Conservation (phyloP, 805 yeast genomes). For the Metschnikowia baotianmanensis region DNA sequence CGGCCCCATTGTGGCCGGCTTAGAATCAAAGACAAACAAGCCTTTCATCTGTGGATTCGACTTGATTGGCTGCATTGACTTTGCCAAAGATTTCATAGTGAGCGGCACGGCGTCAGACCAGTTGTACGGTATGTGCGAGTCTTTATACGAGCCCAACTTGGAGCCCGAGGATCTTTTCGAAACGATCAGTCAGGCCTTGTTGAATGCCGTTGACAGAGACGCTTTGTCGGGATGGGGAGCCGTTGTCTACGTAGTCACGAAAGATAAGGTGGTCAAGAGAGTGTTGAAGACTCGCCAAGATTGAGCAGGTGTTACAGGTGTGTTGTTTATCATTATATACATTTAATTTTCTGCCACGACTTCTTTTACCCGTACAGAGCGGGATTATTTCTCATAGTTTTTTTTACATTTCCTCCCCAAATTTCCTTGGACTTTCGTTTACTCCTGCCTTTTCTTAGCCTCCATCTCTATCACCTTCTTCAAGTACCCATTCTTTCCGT, state of each 20-base stretch:
- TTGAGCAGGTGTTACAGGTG: constrained; percentile 34
- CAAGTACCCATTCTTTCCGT: constrained; percentile 71
- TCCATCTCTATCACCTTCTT: constrained; percentile 56
- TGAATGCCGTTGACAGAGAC: constrained; percentile 96
- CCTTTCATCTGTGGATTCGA: constrained; percentile 97
- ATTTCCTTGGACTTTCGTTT: background rate
- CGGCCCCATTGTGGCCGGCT: constrained; percentile 95
- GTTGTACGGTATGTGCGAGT: constrained; percentile 97
- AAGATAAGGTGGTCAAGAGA: constrained; percentile 86
- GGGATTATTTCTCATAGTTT: constrained; percentile 11
- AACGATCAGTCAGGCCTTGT: constrained; percentile 87
- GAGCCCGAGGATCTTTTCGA: constrained; percentile 96
- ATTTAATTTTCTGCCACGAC: no score
- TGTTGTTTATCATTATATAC: constrained; percentile 5
- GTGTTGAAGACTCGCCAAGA: constrained; percentile 94
- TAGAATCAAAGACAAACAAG: constrained; percentile 72
- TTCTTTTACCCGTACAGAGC: no score
- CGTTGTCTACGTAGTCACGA: constrained; percentile 84
- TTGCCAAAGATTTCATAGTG: constrained; percentile 90
- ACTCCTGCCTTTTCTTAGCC: constrained; percentile 26
- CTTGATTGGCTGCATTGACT: constrained; percentile 94
- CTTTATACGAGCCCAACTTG: constrained; percentile 88
- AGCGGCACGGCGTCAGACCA: constrained; percentile 97
- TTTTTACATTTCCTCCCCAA: constrained; percentile 15
- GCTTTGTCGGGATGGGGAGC: constrained; percentile 99